Base-by-base conservation (phyloP, 148 eudicot genomes). In the Camellia sinensis region DNA sequence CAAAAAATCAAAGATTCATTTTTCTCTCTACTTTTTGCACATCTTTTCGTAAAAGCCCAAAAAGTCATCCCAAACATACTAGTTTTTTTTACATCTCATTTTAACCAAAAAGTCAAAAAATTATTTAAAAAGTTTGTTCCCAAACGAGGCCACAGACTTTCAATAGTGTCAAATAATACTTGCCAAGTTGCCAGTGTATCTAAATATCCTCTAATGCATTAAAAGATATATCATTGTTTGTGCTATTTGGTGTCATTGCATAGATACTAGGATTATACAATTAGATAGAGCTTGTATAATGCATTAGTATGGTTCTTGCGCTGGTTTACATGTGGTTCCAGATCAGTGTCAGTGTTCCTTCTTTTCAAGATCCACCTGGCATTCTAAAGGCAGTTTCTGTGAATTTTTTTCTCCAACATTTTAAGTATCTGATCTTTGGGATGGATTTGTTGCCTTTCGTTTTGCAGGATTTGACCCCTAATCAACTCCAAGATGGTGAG, bases 401-500 rank as follows among this genome's bases (percentile, higher is more conserved):
- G 52, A 69, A 68, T 52, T 53, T 70, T 29, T 14, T 59, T 54
- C 17, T 14, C 37, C 37, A 29, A 5, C 44, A 40, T 69, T 72
- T 68, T 57, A 40, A n/a, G 74, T 68, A 50, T 18, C 3, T 48
- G n/a, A 45, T 59, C 9, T 75, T 59, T 61, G 37, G 5, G 4
- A 61, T 60, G 78, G 71, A 76, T 18, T 45, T 72, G 1, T 75
- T 69, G 8, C 40, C 61, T 50, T 78, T n/a, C 75, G 6, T 60
- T 78, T 75, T 78, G 76, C 88, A 93, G 97, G 97, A 91, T 78
- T 81, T 93, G 87, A 87, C 89, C 67, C 97, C 97, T 74, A 90
- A 89, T 80, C 89, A 93, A 82, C 91, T 93, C 45, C 97, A 93
- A 82, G 89, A 89, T 18, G 96, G 98, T 93, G 81, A 81, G 92